Conservation (phyloP, 75 land plant genomes). For the Adiantum capillusveneris region DNA sequence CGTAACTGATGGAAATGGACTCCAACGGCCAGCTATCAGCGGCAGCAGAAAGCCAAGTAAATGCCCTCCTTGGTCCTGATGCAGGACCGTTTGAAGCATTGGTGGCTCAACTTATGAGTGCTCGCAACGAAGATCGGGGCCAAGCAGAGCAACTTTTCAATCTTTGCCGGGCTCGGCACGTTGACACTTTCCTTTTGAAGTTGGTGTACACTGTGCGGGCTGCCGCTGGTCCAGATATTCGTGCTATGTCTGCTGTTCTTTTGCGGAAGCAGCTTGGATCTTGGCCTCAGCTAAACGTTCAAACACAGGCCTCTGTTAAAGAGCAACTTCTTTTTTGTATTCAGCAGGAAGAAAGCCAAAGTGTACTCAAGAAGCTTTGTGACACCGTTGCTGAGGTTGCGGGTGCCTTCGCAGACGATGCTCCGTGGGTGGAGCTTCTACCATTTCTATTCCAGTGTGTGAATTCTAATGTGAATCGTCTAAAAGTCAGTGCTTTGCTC, state of each 20-base stretch:
- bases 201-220: conserved; percentile 12
- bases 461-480: conserved; percentile 10
- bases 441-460: conserved; percentile 15
- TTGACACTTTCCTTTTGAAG: conserved; percentile 14
- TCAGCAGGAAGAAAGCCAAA: conserved; percentile 13
- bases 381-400: conserved; percentile 21
- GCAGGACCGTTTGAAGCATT: conserved; percentile 12
- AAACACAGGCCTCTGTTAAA: conserved; percentile 13
- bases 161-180: background rate
- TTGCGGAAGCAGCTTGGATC: conserved; percentile 11
- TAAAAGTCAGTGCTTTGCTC: conserved; percentile 14
- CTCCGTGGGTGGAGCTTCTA: conserved; percentile 13
- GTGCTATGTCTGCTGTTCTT: conserved; percentile 15
- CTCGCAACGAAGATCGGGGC: conserved; percentile 15
- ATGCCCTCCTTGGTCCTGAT: background rate
- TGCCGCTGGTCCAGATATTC: conserved; percentile 6
- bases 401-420: conserved; percentile 1
- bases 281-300: conserved; percentile 9
- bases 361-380: conserved; percentile 17
- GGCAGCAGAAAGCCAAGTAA: background rate
- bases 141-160: conserved; percentile 12
- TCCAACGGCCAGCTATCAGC: background rate
- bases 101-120: conserved; percentile 12
- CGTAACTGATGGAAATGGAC: background rate
- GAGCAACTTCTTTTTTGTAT: conserved; percentile 10